Evolutionary conservation across 768 basidiomycete genomes (phyloP).

Genomic region (Tubosaeta sp.): DNA sequence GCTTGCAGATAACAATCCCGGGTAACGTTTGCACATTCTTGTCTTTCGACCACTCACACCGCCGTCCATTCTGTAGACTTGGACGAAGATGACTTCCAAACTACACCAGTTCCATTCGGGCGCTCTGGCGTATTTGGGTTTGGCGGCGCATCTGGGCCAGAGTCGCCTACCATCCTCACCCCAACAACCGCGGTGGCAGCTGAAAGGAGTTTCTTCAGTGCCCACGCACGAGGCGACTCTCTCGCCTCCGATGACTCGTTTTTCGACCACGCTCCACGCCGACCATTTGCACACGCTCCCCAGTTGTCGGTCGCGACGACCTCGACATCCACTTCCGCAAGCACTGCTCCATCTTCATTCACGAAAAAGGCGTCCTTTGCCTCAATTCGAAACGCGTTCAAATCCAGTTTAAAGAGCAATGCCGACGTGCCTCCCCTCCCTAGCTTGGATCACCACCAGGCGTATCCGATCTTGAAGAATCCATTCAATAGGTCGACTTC

Average conservation of each 20-base stretch:
- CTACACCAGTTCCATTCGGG: constrained; percentile 67
- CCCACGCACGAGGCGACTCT: constrained; percentile 73
- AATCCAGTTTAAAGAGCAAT: constrained; percentile 48
- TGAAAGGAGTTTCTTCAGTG: constrained; percentile 56
- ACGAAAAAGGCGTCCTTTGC: constrained; percentile 83
- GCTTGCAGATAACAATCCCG: constrained; percentile 46
- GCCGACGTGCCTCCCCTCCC: constrained; percentile 76
- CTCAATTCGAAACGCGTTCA: constrained; percentile 84
- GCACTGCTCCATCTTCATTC: constrained; percentile 43
- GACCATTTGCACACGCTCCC: constrained; percentile 66
- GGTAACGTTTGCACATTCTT: constrained; percentile 26
- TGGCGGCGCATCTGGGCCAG: constrained; percentile 47
- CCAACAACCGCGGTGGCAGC: constrained; percentile 38
- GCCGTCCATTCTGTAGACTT: constrained; percentile 51
- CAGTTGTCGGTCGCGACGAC: constrained; percentile 66
- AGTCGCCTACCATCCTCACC: constrained; percentile 62
- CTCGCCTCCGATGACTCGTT: constrained; percentile 73
- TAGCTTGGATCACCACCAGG: constrained; percentile 54
- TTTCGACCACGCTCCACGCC: constrained; percentile 52
- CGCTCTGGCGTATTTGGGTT: constrained; percentile 51
- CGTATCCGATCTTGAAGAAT: constrained; percentile 70
- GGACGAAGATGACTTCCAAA: constrained; percentile 66
- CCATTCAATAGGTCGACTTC: constrained; percentile 82
- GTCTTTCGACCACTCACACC: background rate
- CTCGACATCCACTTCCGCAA: constrained; percentile 19